Percentiles rank a stretch among this genome's conserved stretches.
These are phyloP conservation scores for Caryopteris hybrid DNA, from an alignment of 305 asterid genomes.

Conservation along the genomic window DNA sequence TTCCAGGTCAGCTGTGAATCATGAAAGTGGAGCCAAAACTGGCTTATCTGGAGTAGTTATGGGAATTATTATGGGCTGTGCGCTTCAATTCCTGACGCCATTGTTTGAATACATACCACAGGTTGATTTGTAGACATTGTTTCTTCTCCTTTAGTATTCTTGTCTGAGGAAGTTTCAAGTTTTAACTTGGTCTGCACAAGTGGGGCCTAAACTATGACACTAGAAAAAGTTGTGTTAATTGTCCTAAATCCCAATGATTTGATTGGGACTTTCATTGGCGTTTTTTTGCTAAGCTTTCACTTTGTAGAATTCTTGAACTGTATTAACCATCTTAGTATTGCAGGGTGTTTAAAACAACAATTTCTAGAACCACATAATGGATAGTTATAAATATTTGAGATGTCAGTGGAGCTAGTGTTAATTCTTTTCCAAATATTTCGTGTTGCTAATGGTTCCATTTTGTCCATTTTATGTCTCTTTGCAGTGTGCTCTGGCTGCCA, in stretches of 20 bases:
- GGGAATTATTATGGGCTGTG: constrained; percentile 96
- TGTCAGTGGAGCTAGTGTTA: constrained; percentile 15
- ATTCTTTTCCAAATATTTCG: neutral
- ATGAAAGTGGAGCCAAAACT: constrained; percentile 99
- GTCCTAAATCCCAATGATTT: constrained; percentile 4
- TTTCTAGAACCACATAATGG: neutral
- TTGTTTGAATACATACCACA: constrained; percentile 92
- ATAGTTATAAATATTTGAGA: constrained; percentile 11
- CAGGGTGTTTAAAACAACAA: constrained; percentile 6
- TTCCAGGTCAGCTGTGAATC: constrained; percentile 98
- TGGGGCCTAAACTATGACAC: too few species aligned
- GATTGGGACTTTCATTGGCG: neutral
- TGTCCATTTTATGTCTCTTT: constrained; percentile 27
- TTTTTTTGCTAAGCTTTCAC: constrained; percentile 3
- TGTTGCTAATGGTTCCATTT: constrained; percentile 17
- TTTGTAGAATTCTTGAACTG: neutral
- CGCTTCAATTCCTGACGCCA: constrained; percentile 91
- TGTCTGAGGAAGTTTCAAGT: constrained; percentile 3
- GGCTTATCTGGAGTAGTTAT: constrained; percentile 90
- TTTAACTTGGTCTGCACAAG: neutral
- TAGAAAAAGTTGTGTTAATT: neutral
- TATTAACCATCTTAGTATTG: constrained; percentile 9
- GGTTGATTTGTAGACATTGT: constrained; percentile 42
- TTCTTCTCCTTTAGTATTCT: constrained; percentile 6
- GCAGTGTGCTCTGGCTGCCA: constrained; percentile 95